These are phyloP conservation scores for Butyriboletus loyo DNA, from an alignment of 768 basidiomycete species.

Conservation along the genomic window DNA sequence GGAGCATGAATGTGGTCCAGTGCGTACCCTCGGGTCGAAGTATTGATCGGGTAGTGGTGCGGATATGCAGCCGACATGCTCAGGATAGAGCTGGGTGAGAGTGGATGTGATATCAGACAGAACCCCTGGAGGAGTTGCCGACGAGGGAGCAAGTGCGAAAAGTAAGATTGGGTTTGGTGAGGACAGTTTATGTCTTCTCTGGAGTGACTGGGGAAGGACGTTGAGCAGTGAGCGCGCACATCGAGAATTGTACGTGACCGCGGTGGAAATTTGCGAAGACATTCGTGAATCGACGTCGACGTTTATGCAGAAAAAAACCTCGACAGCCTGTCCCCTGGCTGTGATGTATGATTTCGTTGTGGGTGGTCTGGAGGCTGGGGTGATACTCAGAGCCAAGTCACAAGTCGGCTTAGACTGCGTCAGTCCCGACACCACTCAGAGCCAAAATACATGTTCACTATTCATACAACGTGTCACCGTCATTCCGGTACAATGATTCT, in stretches of 20 bases:
- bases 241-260: constrained; percentile 14
- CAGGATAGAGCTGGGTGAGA: constrained; percentile 39
- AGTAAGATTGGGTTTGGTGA: constrained; percentile 12
- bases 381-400: no score
- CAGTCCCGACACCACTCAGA: no score
- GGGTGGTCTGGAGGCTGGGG: no score
- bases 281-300: constrained; percentile 1
- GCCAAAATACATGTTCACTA: background rate
- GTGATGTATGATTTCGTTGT: no score
- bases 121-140: constrained; percentile 16
- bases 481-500: background rate
- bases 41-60: constrained; percentile 39
- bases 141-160: constrained; percentile 27
- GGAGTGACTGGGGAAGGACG: constrained; percentile 5
- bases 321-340: background rate
- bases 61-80: constrained; percentile 62
- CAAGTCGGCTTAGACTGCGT: no score
- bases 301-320: background rate
- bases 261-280: constrained; percentile 14
- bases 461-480: no score
- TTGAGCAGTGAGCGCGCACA: constrained; percentile 19
- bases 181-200: background rate
- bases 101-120: constrained; percentile 39
- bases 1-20: constrained; percentile 47
- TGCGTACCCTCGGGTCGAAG: constrained; percentile 1